Evolutionary conservation across 768 basidiomycete genomes (phyloP).

Genomic region (Vishniacozyma victoriae): DNA sequence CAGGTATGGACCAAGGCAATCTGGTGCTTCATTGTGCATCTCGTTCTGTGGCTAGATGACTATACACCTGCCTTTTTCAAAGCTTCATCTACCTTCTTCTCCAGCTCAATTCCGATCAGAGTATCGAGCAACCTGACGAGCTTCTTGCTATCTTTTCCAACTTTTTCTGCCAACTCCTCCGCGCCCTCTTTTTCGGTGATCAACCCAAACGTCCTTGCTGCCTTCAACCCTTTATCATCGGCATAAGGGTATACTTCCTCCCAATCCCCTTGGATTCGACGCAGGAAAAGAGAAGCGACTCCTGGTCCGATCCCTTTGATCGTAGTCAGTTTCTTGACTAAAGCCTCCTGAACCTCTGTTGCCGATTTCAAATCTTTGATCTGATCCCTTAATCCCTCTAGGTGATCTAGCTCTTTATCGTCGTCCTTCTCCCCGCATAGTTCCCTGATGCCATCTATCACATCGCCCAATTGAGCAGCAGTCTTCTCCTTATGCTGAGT

Average conservation of each 20-base stretch:
- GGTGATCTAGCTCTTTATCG: conserved; percentile 11
- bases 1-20: no score
- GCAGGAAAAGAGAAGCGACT: conserved; percentile 29
- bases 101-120: conserved; percentile 32
- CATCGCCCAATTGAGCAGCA: conserved; percentile 21
- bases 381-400: conserved; percentile 14
- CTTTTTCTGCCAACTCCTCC: conserved; percentile 13
- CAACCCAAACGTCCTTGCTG: conserved; percentile 23
- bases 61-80: background rate
- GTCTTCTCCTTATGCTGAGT: conserved; percentile 41
- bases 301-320: conserved; percentile 36
- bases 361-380: conserved; percentile 6
- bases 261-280: conserved; percentile 36
- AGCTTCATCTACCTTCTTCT: conserved; percentile 29
- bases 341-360: conserved; percentile 18
- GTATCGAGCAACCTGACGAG: conserved; percentile 32
- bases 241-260: conserved; percentile 36
- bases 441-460: conserved; percentile 22
- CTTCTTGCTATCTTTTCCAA: conserved; percentile 15
- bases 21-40: no score
- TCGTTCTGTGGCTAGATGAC: no score
- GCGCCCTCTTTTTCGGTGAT: conserved; percentile 15
- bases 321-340: conserved; percentile 17
- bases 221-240: conserved; percentile 26
- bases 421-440: conserved; percentile 14